Evolutionary conservation across 306 rosid species (phyloP).

Genomic region (Urtica urens): DNA sequence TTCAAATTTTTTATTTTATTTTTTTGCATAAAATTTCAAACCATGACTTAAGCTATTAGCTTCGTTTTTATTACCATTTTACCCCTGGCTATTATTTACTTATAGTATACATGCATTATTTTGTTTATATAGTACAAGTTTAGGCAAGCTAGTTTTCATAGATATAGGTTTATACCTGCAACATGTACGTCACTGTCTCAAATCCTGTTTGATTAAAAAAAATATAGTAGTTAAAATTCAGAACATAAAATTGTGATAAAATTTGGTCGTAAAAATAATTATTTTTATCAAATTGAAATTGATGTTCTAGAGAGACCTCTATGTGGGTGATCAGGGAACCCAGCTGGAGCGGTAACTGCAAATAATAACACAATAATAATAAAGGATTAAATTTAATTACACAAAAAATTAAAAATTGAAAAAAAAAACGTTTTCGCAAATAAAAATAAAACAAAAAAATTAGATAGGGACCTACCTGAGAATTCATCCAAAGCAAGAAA

Average conservation of each 20-base stretch:
- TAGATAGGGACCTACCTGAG: conserved; percentile 51
- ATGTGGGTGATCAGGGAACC: conserved; percentile 97
- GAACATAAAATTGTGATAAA: not conserved
- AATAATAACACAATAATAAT: not conserved
- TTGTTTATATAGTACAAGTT: no score
- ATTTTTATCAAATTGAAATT: no score
- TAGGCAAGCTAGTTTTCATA: no score
- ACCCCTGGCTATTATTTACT: no score
- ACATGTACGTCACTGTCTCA: conserved; percentile 97
- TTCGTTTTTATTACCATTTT: no score
- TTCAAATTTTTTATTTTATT: no score
- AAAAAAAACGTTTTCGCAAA: not conserved
- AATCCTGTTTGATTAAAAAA: conserved; percentile 61
- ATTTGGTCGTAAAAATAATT: not conserved
- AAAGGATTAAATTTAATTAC: no score
- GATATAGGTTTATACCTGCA: conserved; percentile 69
- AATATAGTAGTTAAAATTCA: conserved; percentile 20
- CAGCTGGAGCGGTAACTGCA: conserved; percentile 92
- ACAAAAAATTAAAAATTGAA: conserved; percentile 1
- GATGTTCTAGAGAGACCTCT: conserved; percentile 40
- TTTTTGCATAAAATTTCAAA: no score
- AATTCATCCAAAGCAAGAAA: conserved; percentile 88
- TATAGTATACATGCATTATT: no score
- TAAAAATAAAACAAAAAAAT: conserved; percentile 17
- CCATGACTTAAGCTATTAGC: no score